These are phyloP conservation scores for Stagonosporopsis rhizophila DNA, from an alignment of 2,329 filamentous ascomycete genomes.

Conservation along the genomic window DNA sequence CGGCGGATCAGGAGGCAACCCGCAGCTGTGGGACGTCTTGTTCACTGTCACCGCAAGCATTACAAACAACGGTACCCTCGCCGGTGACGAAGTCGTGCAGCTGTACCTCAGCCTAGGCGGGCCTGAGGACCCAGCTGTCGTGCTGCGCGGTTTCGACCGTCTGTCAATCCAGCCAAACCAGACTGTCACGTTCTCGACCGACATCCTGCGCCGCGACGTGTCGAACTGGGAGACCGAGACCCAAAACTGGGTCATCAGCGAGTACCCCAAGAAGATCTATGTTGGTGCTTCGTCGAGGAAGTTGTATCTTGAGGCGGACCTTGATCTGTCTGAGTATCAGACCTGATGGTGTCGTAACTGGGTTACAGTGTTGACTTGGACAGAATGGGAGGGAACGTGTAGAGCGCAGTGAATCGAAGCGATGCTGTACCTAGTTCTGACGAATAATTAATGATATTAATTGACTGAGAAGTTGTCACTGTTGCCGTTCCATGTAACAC, in stretches of 20 bases:
- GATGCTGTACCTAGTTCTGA: conserved; percentile 9
- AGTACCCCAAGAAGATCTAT: conserved; percentile 65
- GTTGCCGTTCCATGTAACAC: too few species aligned
- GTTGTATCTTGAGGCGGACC: conserved; percentile 54
- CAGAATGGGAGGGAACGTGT: neutral
- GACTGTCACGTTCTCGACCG: conserved; percentile 69
- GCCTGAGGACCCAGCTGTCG: conserved; percentile 69
- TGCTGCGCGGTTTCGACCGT: conserved; percentile 82
- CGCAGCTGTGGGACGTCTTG: conserved; percentile 70
- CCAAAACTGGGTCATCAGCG: conserved; percentile 83
- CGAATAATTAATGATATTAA: conserved; percentile 13
- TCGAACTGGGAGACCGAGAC: conserved; percentile 80
- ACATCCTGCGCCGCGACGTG: conserved; percentile 79
- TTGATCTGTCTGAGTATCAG: conserved; percentile 32
- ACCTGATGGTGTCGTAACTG: conserved; percentile 1
- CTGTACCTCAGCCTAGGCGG: conserved; percentile 82
- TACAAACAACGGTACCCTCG: conserved; percentile 71
- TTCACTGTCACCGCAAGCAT: conserved; percentile 73
- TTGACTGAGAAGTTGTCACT: neutral
- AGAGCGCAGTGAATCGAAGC: neutral
- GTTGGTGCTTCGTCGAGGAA: conserved; percentile 67
- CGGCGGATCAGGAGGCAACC: conserved; percentile 68
- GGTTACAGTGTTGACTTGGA: neutral
- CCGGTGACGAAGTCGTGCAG: conserved; percentile 76
- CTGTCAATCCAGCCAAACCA: conserved; percentile 74